phyloP scores from a whole-genome alignment of 2,329 filamentous ascomycete genomes.

The Pyrenophora seminiperda region DNA sequence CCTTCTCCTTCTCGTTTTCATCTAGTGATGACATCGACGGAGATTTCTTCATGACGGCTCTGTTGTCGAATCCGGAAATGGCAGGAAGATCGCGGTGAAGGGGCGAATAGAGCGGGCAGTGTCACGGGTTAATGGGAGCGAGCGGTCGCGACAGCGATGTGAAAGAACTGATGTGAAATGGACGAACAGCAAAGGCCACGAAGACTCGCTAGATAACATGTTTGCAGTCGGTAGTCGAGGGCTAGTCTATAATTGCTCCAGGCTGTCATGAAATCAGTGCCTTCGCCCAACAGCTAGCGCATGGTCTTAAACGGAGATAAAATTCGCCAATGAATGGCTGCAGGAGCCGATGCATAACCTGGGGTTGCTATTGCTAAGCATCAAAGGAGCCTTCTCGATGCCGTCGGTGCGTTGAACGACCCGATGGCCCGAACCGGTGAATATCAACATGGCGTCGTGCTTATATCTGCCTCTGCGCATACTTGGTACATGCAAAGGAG shows the following conservation, averaged over 20 bases:
- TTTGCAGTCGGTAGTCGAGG: slow-evolving; percentile 17
- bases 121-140: not conserved
- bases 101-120: not conserved
- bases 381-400: slow-evolving; percentile 29
- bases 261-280: slow-evolving; percentile 33
- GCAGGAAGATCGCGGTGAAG: slow-evolving; percentile 4
- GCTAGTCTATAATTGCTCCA: slow-evolving; percentile 26
- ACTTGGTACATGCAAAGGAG: not conserved
- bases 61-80: slow-evolving; percentile 1
- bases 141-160: not conserved
- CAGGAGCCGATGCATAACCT: slow-evolving; percentile 23
- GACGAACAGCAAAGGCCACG: slow-evolving; percentile 7
- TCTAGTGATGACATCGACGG: slow-evolving; percentile 30
- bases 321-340: slow-evolving; percentile 26
- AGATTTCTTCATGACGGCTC: slow-evolving; percentile 22
- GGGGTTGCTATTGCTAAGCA: slow-evolving; percentile 40
- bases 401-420: slow-evolving; percentile 20
- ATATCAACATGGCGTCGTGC: not conserved
- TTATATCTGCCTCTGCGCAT: not conserved
- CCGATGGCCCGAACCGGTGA: slow-evolving; percentile 25
- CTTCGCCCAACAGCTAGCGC: slow-evolving; percentile 25
- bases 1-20: slow-evolving; percentile 47
- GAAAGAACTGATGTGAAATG: slow-evolving; percentile 1
- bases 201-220: slow-evolving; percentile 8
- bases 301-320: slow-evolving; percentile 36